Evolutionary conservation across 2,329 filamentous ascomycete species (phyloP), one percentile per base, ranked within the genome.

Genomic region (Acrodontium crateriforme): DNA sequence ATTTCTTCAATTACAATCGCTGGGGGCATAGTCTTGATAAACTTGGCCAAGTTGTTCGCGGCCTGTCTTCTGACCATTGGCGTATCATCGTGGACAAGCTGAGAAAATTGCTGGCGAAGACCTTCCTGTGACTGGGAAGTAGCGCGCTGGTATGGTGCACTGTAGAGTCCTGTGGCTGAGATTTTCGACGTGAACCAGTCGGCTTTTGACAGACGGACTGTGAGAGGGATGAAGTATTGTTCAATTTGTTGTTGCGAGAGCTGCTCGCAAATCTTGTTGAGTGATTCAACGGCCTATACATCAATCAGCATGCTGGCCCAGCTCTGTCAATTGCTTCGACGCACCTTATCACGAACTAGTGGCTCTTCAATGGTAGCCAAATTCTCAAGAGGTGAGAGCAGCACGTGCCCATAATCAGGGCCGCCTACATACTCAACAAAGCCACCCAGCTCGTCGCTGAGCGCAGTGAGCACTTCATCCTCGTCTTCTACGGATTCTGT

Each of bases 111-210:
- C 58, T 87, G 78, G 50, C 89, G 74, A 34, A 98, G 75, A 46
- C 77, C 78, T 61, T 93, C 83, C 62, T 98, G 89, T 42, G 85
- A 74, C n/a, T 75, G 69, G 28, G 78, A 70, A 30, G 83, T 78
- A 35, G 89, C 83, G 65, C 91, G 92, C 49, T 76, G 78, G 66
- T 98, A 98, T 40, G 89, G 87, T 26, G 76, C 73, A 54, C 81
- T 89, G 65, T 87, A 98, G 38, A 98, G 78, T 38, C 89, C 89
- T 41, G 87, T 93, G 38, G 87, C 89, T 17, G 89, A 98, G 41
- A 98, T 89, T 64, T 95, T 98, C 41, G 89, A 95, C 32, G 89
- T 98, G 60, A 98, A 98, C 89, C 89, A 98, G 62, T 98, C 89
- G 60, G 89, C 89, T 70, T 95, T 98, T 41, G 89, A 91, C 37